Conservation (phyloP, 805 yeast species). For the Kurtzmaniella fragi region DNA sequence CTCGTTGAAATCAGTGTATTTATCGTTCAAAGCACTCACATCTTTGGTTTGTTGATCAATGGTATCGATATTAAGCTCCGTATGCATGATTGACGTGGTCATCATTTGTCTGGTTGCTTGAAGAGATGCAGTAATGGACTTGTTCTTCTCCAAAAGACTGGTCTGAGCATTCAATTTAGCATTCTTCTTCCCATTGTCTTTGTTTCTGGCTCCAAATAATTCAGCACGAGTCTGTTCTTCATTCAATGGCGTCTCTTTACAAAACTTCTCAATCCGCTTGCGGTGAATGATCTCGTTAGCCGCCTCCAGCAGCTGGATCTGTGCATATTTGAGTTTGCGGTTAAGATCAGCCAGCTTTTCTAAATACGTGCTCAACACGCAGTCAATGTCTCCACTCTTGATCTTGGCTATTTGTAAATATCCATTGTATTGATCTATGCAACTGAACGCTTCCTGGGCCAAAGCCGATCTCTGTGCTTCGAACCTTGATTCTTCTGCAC, state of each 20-base stretch:
- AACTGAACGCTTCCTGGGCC: not conserved
- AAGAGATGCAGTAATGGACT: constrained; percentile 40
- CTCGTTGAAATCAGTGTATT: constrained; percentile 36
- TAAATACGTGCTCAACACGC: not conserved
- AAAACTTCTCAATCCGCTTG: constrained; percentile 24
- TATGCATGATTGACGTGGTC: constrained; percentile 45
- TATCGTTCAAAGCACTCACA: constrained; percentile 34
- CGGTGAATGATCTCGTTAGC: constrained; percentile 25
- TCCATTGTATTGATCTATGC: not conserved
- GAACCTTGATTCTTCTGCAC: constrained; percentile 6
- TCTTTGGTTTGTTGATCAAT: constrained; percentile 43
- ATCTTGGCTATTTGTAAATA: not conserved
- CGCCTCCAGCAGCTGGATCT: constrained; percentile 19
- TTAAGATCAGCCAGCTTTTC: constrained; percentile 7
- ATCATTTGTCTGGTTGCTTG: constrained; percentile 45
- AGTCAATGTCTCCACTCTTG: not conserved
- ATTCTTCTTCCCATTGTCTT: constrained; percentile 5
- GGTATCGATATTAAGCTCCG: constrained; percentile 46
- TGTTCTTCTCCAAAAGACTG: constrained; percentile 41
- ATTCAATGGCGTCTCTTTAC: not conserved
- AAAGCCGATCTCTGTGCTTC: not conserved
- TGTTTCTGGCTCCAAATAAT: constrained; percentile 19
- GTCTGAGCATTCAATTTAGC: constrained; percentile 29
- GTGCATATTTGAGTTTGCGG: constrained; percentile 22
- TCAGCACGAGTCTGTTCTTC: constrained; percentile 8